phyloP scores from a whole-genome alignment of 169 alveolate genomes.

The Pseudocohnilembus persalinus region DNA sequence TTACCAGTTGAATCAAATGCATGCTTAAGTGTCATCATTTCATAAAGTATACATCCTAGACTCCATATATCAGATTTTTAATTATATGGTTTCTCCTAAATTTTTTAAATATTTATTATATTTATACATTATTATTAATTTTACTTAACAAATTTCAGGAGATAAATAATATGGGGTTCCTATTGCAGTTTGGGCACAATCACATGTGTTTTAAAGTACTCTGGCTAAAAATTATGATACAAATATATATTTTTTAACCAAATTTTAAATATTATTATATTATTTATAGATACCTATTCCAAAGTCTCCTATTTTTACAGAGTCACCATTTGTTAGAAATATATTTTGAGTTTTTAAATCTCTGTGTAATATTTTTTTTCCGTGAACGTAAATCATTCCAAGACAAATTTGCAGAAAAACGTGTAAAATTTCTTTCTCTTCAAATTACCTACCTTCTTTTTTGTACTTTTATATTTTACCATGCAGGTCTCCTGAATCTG shows the following conservation, averaged over 20 bases:
- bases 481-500: constrained; percentile 78
- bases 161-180: constrained; percentile 89
- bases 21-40: constrained; percentile 73
- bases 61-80: constrained; percentile 82
- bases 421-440: constrained; percentile 60
- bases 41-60: constrained; percentile 84
- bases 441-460: constrained; percentile 46
- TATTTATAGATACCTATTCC: constrained; percentile 51
- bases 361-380: constrained; percentile 73
- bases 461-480: constrained; percentile 56
- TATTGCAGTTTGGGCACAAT: constrained; percentile 82
- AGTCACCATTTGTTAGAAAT: constrained; percentile 64
- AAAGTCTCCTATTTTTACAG: constrained; percentile 79
- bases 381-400: constrained; percentile 82
- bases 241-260: constrained; percentile 28
- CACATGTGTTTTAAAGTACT: constrained; percentile 61
- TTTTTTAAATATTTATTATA: constrained; percentile 36
- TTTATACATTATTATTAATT: constrained; percentile 25
- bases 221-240: constrained; percentile 46
- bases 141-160: constrained; percentile 84
- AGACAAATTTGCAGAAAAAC: constrained; percentile 76
- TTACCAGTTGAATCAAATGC: constrained; percentile 70
- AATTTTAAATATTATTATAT: constrained; percentile 1
- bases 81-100: constrained; percentile 65
- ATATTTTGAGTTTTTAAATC: constrained; percentile 83